Evolutionary conservation across 495 filamentous ascomycete genomes (phyloP).

Genomic region (Xylaria cubensis): DNA sequence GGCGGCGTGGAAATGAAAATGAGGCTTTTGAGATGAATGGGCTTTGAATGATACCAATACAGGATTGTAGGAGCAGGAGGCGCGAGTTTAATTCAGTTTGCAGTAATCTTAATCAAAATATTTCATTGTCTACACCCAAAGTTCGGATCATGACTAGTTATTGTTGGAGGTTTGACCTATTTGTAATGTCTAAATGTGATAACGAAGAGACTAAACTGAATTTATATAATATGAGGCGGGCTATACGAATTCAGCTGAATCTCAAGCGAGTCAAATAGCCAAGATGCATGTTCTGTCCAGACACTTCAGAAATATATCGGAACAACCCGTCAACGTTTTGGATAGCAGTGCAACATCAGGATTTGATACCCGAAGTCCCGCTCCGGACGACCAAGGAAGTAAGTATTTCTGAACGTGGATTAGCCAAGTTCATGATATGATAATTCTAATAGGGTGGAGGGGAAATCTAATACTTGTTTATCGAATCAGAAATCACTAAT

Average conservation of each 20-base stretch:
- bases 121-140: not conserved
- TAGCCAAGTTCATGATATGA: not conserved
- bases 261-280: not conserved
- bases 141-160: not conserved
- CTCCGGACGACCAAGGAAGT: not conserved
- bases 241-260: not conserved
- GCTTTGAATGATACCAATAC: not conserved
- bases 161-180: not conserved
- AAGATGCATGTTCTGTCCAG: not conserved
- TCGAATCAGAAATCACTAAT: not conserved
- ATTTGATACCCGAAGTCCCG: not conserved
- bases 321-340: not conserved
- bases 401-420: not conserved
- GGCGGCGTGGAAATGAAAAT: not conserved
- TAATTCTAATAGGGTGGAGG: not conserved
- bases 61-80: not conserved
- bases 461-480: not conserved
- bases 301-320: not conserved
- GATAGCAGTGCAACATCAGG: not conserved
- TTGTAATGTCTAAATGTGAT: not conserved
- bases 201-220: not conserved
- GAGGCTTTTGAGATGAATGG: not conserved
- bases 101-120: constrained; percentile 8
- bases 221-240: not conserved
- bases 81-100: not conserved